phyloP scores from a whole-genome alignment of 164 flowering plant species.

The Liriodendron chinense region DNA sequence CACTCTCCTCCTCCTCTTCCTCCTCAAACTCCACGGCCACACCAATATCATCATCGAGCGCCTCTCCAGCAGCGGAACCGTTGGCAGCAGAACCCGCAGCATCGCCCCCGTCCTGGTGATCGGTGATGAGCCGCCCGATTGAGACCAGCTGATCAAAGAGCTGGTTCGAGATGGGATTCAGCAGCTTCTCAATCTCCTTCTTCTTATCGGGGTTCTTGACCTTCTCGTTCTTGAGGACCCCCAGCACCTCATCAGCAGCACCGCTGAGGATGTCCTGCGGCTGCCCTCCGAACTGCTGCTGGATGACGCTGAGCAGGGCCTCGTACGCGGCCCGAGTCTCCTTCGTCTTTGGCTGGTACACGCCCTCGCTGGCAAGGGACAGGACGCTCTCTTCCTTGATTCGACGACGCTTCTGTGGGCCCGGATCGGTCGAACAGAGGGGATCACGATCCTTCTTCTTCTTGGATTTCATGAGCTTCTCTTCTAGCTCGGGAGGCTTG shows the following conservation, averaged over 20 bases:
- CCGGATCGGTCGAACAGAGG: slow-evolving; percentile 26
- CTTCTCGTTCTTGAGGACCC: slow-evolving; percentile 72
- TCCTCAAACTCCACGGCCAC: slow-evolving; percentile 98
- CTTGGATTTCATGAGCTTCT: slow-evolving; percentile 70
- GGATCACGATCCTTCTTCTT: slow-evolving; percentile 78
- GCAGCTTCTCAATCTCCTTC: slow-evolving; percentile 86
- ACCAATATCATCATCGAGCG: slow-evolving; percentile 84
- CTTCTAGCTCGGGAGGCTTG: slow-evolving; percentile 77
- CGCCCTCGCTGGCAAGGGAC: slow-evolving; percentile 66
- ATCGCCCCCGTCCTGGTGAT: slow-evolving; percentile 74
- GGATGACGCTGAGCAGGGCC: slow-evolving; percentile 81
- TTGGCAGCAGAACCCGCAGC: slow-evolving; percentile 32
- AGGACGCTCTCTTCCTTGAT: slow-evolving; percentile 75
- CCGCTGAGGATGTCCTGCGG: slow-evolving; percentile 78
- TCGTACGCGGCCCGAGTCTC: slow-evolving; percentile 93
- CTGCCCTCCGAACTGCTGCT: slow-evolving; percentile 93
- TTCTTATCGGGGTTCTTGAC: slow-evolving; percentile 81
- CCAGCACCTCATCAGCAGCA: slow-evolving; percentile 93
- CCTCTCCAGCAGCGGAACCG: slow-evolving; percentile 55
- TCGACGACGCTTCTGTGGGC: slow-evolving; percentile 60
- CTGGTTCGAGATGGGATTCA: slow-evolving; percentile 53
- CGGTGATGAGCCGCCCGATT: slow-evolving; percentile 78
- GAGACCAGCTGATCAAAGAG: slow-evolving; percentile 76
- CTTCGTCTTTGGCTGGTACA: slow-evolving; percentile 92
- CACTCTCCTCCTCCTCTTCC: slow-evolving; percentile 87